A percentile compares a stretch with the other conserved stretches of the same genome.
Conservation (phyloP, 2,329 filamentous ascomycete genomes). For the Zymoseptoria pseudotritici region DNA sequence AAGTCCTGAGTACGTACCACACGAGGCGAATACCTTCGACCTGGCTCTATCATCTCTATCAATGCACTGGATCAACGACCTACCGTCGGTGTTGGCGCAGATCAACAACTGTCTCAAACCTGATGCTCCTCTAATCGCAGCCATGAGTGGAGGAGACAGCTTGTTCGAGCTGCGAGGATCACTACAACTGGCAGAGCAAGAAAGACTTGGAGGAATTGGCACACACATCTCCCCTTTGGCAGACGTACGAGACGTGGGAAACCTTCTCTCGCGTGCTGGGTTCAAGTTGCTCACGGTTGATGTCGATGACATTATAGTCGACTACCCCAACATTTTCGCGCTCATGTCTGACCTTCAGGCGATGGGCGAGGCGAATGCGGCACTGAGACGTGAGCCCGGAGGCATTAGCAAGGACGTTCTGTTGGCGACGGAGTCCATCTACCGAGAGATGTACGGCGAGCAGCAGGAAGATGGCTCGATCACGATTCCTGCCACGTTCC, state of each 20-base stretch:
- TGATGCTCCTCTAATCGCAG: slow-evolving; percentile 83
- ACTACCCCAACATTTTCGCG: slow-evolving; percentile 82
- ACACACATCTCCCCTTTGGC: slow-evolving; percentile 87
- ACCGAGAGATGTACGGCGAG: slow-evolving; percentile 78
- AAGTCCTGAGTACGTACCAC: slow-evolving; percentile 69
- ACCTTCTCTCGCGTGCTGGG: slow-evolving; percentile 74
- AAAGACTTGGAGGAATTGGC: slow-evolving; percentile 82
- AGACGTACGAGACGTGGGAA: slow-evolving; percentile 85
- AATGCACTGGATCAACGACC: slow-evolving; percentile 96
- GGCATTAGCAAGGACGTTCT: slow-evolving; percentile 72
- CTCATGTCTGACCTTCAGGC: slow-evolving; percentile 90
- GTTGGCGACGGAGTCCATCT: slow-evolving; percentile 81
- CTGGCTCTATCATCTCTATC: slow-evolving; percentile 82
- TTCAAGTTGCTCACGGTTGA: slow-evolving; percentile 97
- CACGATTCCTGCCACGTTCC: slow-evolving; percentile 74
- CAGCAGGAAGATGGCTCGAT: slow-evolving; percentile 53
- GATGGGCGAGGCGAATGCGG: slow-evolving; percentile 92
- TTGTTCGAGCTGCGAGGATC: slow-evolving; percentile 90
- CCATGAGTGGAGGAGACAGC: slow-evolving; percentile 94
- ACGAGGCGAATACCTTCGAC: slow-evolving; percentile 70
- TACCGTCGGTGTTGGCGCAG: slow-evolving; percentile 75
- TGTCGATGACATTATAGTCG: slow-evolving; percentile 92
- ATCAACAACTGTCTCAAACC: slow-evolving; percentile 84
- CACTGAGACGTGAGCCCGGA: slow-evolving; percentile 75
- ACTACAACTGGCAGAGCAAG: slow-evolving; percentile 83